Percentiles rank a stretch among this genome's conserved stretches.
Evolutionary conservation across 192 early-diverging fungal species (phyloP).

Genomic region (Entomortierella parvispora): DNA sequence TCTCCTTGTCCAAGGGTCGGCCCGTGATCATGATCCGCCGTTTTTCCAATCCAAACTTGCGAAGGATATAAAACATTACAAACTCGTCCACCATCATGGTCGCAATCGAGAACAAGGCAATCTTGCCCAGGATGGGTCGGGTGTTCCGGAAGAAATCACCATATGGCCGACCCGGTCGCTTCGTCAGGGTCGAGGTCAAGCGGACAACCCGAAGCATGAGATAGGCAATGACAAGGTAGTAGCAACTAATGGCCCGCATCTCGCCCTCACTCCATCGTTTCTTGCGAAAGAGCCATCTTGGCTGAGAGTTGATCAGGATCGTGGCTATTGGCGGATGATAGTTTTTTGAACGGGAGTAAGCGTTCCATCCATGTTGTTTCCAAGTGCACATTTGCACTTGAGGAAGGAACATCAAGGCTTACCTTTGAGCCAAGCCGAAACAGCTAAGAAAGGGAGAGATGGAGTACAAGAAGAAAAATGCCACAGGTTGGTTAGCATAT

Average conservation of each 20-base stretch:
- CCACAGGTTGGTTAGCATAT: no score
- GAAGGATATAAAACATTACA: slow-evolving; percentile 52
- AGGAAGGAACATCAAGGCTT: no score
- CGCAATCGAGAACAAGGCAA: slow-evolving; percentile 34
- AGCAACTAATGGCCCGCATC: slow-evolving; percentile 50
- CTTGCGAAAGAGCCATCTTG: slow-evolving; percentile 51
- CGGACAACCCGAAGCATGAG: slow-evolving; percentile 48
- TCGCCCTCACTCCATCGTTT: slow-evolving; percentile 49
- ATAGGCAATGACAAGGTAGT: slow-evolving; percentile 47
- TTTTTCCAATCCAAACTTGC: slow-evolving; percentile 51
- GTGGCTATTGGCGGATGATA: slow-evolving; percentile 10
- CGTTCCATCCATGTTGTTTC: neutral
- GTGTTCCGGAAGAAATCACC: slow-evolving; percentile 49
- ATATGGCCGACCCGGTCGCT: slow-evolving; percentile 44
- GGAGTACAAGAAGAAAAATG: neutral
- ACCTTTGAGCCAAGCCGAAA: slow-evolving; percentile 53
- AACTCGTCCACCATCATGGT: slow-evolving; percentile 49
- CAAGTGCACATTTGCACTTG: neutral
- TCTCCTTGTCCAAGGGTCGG: slow-evolving; percentile 34
- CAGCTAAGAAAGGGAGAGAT: slow-evolving; percentile 9
- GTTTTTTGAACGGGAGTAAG: neutral
- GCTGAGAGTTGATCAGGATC: slow-evolving; percentile 51
- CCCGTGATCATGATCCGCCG: slow-evolving; percentile 40
- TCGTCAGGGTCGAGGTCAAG: slow-evolving; percentile 35
- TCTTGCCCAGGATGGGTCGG: slow-evolving; percentile 40